Percentiles rank a stretch among this genome's conserved stretches.
Conservation (phyloP, 1,284 basidiomycete genomes). For the Somion occarium region DNA sequence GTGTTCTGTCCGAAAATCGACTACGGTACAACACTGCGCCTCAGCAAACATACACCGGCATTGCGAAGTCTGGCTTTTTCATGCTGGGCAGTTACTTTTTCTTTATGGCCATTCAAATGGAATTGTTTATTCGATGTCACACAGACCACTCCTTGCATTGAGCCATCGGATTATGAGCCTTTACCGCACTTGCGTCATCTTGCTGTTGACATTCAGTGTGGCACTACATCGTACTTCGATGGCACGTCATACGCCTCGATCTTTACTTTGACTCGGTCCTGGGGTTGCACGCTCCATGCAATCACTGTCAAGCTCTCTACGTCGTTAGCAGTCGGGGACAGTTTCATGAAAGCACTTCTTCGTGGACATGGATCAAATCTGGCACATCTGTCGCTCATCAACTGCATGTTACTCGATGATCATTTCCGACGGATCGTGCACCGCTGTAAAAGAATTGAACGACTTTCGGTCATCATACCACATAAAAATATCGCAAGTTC, state of each 20-base stretch:
- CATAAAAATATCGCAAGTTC: constrained; percentile 45
- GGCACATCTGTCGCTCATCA: constrained; percentile 41
- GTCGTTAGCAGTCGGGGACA: not conserved
- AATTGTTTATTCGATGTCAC: constrained; percentile 28
- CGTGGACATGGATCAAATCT: constrained; percentile 41
- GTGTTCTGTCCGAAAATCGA: constrained; percentile 52
- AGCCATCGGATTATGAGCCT: not conserved
- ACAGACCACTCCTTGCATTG: not conserved
- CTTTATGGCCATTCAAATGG: no score
- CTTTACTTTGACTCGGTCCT: not conserved
- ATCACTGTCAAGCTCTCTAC: not conserved
- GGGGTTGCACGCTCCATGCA: not conserved
- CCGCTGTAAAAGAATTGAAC: constrained; percentile 41
- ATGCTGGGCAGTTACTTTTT: constrained; percentile 38
- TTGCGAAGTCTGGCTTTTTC: constrained; percentile 58
- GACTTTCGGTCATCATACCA: constrained; percentile 46
- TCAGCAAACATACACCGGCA: constrained; percentile 41
- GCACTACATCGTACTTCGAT: not conserved
- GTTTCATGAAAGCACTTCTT: constrained; percentile 40
- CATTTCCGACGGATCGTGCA: constrained; percentile 35
- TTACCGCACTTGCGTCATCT: constrained; percentile 39
- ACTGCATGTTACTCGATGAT: constrained; percentile 38
- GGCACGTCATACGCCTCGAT: not conserved
- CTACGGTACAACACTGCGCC: constrained; percentile 42
- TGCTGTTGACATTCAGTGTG: constrained; percentile 23